These are phyloP conservation scores for Prunella vulgaris DNA, from an alignment of 257 asterid genomes.

Conservation along the genomic window DNA sequence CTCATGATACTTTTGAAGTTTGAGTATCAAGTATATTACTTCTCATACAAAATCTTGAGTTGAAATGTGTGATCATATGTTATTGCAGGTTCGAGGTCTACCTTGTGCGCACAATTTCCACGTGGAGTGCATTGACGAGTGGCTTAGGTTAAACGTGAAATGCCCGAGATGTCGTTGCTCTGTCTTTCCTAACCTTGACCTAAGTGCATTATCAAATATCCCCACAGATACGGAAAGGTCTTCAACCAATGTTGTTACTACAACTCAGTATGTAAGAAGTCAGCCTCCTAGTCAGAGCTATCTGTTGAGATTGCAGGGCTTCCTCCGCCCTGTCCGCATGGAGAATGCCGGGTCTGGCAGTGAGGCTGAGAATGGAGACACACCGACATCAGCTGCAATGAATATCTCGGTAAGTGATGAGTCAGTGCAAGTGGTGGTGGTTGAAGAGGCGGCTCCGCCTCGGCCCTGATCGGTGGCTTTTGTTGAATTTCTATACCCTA, in stretches of 20 bases:
- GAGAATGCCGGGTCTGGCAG: conserved; percentile 42
- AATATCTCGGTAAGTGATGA: conserved; percentile 22
- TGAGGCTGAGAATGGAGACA: conserved; percentile 28
- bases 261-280: conserved; percentile 57
- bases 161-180: conserved; percentile 98
- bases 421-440: conserved; percentile 40
- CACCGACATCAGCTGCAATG: conserved; percentile 20
- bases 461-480: conserved; percentile 30
- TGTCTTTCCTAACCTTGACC: conserved; percentile 89
- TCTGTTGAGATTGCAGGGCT: conserved; percentile 74
- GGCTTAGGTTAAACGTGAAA: conserved; percentile 88
- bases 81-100: conserved; percentile 81
- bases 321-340: conserved; percentile 50
- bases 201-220: conserved; percentile 77
- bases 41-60: too few species aligned
- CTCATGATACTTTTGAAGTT: too few species aligned
- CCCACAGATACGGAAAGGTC: conserved; percentile 60
- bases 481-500: not conserved
- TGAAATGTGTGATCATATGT: not conserved
- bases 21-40: too few species aligned
- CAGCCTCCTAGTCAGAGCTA: conserved; percentile 81
- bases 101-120: conserved; percentile 99
- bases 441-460: conserved; percentile 35
- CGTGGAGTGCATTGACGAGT: conserved; percentile 93
- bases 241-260: conserved; percentile 42